phyloP scores from a whole-genome alignment of 257 asterid genomes.

The Ligustrum vulgare region DNA sequence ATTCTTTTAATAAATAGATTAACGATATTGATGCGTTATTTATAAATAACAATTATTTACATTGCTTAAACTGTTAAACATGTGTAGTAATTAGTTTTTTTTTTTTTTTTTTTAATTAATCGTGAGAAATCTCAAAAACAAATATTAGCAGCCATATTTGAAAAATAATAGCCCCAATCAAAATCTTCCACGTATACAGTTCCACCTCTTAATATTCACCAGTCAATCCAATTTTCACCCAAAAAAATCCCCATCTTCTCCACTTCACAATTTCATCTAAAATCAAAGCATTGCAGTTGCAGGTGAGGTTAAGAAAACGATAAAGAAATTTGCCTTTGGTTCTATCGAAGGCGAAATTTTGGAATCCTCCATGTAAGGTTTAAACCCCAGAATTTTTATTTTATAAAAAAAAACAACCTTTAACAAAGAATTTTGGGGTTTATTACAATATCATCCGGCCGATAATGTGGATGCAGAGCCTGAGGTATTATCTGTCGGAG shows the following conservation, averaged over 20 bases:
- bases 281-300: not conserved
- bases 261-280: not conserved
- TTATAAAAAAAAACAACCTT: not conserved
- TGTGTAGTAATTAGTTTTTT: too few relatives aligned
- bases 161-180: conserved; percentile 22
- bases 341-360: not conserved
- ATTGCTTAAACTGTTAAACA: too few relatives aligned
- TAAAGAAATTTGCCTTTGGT: not conserved
- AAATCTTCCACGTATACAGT: conserved; percentile 20
- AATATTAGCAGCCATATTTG: not conserved
- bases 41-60: too few relatives aligned
- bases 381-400: not conserved
- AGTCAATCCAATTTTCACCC: not conserved
- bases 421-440: not conserved
- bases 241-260: not conserved
- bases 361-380: not conserved
- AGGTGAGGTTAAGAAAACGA: not conserved
- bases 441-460: conserved; percentile 5
- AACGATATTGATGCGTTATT: too few relatives aligned
- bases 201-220: conserved; percentile 3
- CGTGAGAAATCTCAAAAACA: too few relatives aligned
- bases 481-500: conserved; percentile 64
- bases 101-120: too few relatives aligned
- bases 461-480: conserved; percentile 32
- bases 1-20: too few relatives aligned